Evolutionary conservation across 2,329 filamentous ascomycete genomes (phyloP).

Genomic region (Cladosporium sp.): DNA sequence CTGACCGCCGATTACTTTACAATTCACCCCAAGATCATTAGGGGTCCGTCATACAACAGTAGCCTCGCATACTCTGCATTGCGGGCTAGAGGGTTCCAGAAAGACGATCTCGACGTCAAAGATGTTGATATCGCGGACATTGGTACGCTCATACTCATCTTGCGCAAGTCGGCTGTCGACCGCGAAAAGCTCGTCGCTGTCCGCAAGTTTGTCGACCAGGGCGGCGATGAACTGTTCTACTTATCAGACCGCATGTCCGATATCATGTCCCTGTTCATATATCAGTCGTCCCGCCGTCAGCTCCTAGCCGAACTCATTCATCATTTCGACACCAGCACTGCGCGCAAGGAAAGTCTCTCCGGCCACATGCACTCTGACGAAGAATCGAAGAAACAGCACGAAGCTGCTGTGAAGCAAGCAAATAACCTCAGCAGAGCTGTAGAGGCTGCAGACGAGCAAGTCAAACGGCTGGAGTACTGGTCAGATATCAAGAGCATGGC

Average conservation of each 20-base stretch:
- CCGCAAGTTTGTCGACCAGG: conserved; percentile 77
- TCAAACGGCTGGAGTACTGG: conserved; percentile 83
- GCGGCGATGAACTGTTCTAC: conserved; percentile 72
- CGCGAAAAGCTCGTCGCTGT: conserved; percentile 87
- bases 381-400: conserved; percentile 48
- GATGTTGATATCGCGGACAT: conserved; percentile 64
- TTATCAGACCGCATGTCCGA: conserved; percentile 76
- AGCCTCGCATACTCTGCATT: conserved; percentile 24
- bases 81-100: conserved; percentile 14
- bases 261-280: conserved; percentile 84
- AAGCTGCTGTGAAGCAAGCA: conserved; percentile 49
- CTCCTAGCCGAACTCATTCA: conserved; percentile 69
- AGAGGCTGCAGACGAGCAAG: conserved; percentile 75
- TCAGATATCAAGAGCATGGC: conserved; percentile 62
- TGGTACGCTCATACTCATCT: conserved; percentile 65
- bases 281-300: conserved; percentile 80
- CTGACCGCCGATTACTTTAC: conserved; percentile 79
- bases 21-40: conserved; percentile 53
- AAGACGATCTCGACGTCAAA: conserved; percentile 46
- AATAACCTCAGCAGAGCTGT: conserved; percentile 74
- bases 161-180: conserved; percentile 76
- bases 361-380: conserved; percentile 40
- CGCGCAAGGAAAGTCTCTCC: conserved; percentile 52
- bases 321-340: conserved; percentile 59
- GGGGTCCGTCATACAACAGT: conserved; percentile 24